These are phyloP conservation scores for Pseudogymnoascus sp. DNA, from an alignment of 2,329 filamentous ascomycete species.

Conservation along the genomic window DNA sequence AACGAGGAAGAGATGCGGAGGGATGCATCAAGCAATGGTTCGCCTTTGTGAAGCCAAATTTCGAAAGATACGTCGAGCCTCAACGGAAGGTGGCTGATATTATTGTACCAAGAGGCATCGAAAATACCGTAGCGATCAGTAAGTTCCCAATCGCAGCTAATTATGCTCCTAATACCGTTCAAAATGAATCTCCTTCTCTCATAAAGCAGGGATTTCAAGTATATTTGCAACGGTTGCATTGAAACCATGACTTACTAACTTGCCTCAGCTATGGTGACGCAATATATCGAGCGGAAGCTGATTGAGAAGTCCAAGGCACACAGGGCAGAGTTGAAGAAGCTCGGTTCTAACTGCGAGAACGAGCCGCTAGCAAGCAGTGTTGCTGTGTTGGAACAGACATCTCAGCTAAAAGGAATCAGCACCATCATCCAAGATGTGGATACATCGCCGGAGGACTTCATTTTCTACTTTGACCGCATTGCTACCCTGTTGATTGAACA, in stretches of 20 bases:
- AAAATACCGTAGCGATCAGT: constrained; percentile 88
- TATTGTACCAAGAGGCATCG: constrained; percentile 88
- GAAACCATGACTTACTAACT: constrained; percentile 12
- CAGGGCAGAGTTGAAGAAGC: constrained; percentile 65
- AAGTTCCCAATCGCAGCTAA: constrained; percentile 24
- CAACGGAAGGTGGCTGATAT: constrained; percentile 85
- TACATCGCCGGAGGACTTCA: constrained; percentile 79
- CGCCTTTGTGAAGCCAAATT: constrained; percentile 90
- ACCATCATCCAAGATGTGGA: constrained; percentile 78
- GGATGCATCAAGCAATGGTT: constrained; percentile 99
- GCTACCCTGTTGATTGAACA: constrained; percentile 76
- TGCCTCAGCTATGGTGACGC: constrained; percentile 71
- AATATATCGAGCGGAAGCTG: constrained; percentile 83
- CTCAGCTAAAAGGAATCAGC: constrained; percentile 79
- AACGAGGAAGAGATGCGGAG: constrained; percentile 84
- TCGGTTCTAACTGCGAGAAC: constrained; percentile 65
- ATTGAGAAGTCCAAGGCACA: constrained; percentile 79
- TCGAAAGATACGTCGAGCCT: constrained; percentile 86
- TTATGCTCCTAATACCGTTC: neutral
- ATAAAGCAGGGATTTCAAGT: neutral
- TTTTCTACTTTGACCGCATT: constrained; percentile 93
- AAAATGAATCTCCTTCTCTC: neutral
- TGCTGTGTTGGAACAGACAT: constrained; percentile 63
- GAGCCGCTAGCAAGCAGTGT: constrained; percentile 69
- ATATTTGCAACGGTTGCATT: neutral